Evolutionary conservation across 2,329 filamentous ascomycete species (phyloP), one percentile per base, ranked within the genome.

Genomic region (Epichloe coenophiala): DNA sequence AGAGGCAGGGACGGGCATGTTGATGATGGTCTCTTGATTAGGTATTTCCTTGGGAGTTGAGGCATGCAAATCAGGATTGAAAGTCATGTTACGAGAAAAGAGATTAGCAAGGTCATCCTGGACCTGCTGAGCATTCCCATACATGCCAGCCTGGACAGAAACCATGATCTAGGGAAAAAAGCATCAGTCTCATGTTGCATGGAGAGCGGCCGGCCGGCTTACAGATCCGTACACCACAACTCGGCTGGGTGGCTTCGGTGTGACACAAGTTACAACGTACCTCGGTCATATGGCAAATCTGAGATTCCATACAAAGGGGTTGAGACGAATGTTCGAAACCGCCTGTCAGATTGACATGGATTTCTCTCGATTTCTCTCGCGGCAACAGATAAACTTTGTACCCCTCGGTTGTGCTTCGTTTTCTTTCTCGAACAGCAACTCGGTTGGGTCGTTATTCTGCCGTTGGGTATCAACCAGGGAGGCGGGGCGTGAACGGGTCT

Each of bases 91-190:
- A 58, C 80, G 81, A 48, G 84, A 77, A 66, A 95, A 89, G 60
- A 95, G 81, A 53, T 78, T 72, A n/a, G 84, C 78, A 37, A 95
- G 83, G 58, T 95, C 89, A 56, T 95, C 86, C 63, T 90, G 82
- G 60, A 81, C 77, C 66, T 84, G 80, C 71, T 61, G 58, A 40
- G 56, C 48, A 50, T 53, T 58, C 61, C 65, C 59, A 57, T 68
- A 69, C 56, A 56, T 56, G 36, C 37, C 47, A 12, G 47, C 7
- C 19, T 54, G 53, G 33, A 68, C 55, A 59, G 68, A 68, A 53
- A 65, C 67, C 68, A 71, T 71, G 46, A 51, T 58, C 60, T 61
- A 37, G 27, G 37, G 17, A 31, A 31, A 27, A 7, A 5, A 3
- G 35, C 19, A 45, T 50, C 42, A 51, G 43, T 51, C 27, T 44